A percentile compares a stretch with the other conserved stretches of the same genome.
phyloP scores from a whole-genome alignment of 768 basidiomycete genomes.

The Podaxis rugospora region DNA sequence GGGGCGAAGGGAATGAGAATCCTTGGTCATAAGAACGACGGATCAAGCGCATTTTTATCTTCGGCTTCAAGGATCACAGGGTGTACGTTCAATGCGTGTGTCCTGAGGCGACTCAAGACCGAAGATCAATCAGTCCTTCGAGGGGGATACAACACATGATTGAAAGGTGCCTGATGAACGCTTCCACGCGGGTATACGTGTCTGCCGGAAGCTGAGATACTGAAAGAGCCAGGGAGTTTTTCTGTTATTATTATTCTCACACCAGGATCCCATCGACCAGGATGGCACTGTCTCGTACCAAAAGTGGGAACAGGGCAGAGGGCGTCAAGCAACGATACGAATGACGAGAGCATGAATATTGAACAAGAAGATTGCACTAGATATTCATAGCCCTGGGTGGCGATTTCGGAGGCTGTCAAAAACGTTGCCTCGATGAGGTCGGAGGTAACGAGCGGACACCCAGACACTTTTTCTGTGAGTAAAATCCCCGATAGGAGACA shows the following conservation, averaged over 20 bases:
- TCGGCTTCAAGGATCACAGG: not conserved
- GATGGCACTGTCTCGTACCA: not conserved
- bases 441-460: not conserved
- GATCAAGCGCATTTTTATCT: constrained; percentile 5
- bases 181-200: not conserved
- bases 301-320: not conserved
- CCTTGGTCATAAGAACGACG: not conserved
- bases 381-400: not conserved
- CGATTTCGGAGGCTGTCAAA: not conserved
- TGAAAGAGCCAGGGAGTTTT: not conserved
- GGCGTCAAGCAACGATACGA: too few species aligned
- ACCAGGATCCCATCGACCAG: not conserved
- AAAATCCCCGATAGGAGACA: not conserved
- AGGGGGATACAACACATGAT: not conserved
- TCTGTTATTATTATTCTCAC: not conserved
- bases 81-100: not conserved
- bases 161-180: constrained; percentile 2
- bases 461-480: not conserved
- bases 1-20: not conserved
- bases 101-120: not conserved
- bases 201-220: not conserved
- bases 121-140: not conserved
- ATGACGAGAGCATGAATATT: not conserved
- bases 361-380: not conserved
- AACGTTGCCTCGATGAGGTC: not conserved